These are phyloP conservation scores for Fusarium anguioides DNA, from an alignment of 2,329 filamentous ascomycete genomes.

Conservation along the genomic window DNA sequence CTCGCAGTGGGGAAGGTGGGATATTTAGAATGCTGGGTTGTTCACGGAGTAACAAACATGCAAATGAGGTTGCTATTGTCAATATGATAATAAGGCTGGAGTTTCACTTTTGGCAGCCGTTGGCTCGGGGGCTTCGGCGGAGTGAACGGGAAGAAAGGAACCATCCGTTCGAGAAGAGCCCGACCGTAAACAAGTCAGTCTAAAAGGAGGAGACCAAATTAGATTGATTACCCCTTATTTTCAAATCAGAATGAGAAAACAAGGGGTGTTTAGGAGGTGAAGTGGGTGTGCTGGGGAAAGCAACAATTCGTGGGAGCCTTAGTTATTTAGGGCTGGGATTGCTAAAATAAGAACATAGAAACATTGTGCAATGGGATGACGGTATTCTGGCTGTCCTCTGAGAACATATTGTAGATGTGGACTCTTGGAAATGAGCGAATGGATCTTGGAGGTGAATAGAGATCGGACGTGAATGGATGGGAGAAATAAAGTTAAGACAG, in stretches of 20 bases:
- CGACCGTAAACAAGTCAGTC: slow-evolving; percentile 8
- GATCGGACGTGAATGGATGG: slow-evolving; percentile 5
- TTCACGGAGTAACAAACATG: slow-evolving; percentile 33
- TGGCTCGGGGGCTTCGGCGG: slow-evolving; percentile 33
- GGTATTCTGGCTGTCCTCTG: too few relatives aligned
- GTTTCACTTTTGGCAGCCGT: slow-evolving; percentile 30
- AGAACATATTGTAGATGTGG: not conserved
- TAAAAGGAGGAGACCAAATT: not conserved
- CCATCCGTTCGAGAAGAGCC: slow-evolving; percentile 36
- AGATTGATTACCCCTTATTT: slow-evolving; percentile 6
- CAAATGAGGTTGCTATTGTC: slow-evolving; percentile 21
- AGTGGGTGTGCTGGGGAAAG: slow-evolving; percentile 17
- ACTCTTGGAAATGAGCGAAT: not conserved
- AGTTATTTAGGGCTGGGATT: slow-evolving; percentile 31
- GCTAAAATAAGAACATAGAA: slow-evolving; percentile 8
- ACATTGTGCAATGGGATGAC: slow-evolving; percentile 12
- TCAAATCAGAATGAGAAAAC: not conserved
- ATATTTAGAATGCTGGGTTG: slow-evolving; percentile 6
- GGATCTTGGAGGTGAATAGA: slow-evolving; percentile 5
- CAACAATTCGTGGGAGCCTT: slow-evolving; percentile 24
- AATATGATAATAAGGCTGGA: slow-evolving; percentile 20
- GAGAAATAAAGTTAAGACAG: slow-evolving; percentile 8
- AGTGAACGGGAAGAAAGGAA: slow-evolving; percentile 33
- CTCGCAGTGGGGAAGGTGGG: not conserved
- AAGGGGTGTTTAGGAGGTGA: not conserved